Evolutionary conservation across 1,139 yeast species (phyloP), one percentile per base, ranked within the genome.

Genomic region (Kurtzmaniella quercitrusa): DNA sequence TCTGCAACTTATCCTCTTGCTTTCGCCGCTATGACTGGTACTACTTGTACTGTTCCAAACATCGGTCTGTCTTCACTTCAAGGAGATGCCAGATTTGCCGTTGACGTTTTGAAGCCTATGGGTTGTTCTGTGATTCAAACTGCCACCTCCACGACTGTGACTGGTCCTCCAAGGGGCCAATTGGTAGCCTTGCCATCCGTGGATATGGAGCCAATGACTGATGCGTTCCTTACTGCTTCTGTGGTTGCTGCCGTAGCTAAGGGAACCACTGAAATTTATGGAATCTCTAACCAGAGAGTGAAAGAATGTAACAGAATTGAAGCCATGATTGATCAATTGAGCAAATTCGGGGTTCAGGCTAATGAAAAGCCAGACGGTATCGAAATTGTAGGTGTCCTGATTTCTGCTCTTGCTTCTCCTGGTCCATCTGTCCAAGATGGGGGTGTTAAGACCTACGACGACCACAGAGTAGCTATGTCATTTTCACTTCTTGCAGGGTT

Each of bases 151-250:
- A 93, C 98, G 1, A 89, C 97, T 1, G 98, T 94, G 3, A 81
- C 85, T 39, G 98, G 98, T 37, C 96, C 97, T 9, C 73, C 85
- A 25, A 65, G 68, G 36, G 94, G 95, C 12, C 54, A 66, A 3
- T 73, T 93, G 52, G 77, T 73, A 55, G 89, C 96, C 11, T 70
- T 93, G 50, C 70, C 81, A 12, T 79, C 74, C 50, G 85, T 93
- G 46, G 97, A 94, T 62, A 94, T 93, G 98, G 98, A 93, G 65
- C 98, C 98, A 45, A 93, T 93, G 98, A 93, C 99, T 0, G 99
- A 93, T 66, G 98, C 98, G 0, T 93, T 93, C 62, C 75, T 93
- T 59, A 93, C 98, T 17, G 98, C 98, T 1, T 81, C 96, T 41
- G 97, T 94, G 16, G 95, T 90, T 23, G 98, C 98, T 37, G 97